Evolutionary conservation across 768 basidiomycete species (phyloP), one percentile per base, ranked within the genome.

Genomic region (Tylopilus subfusipes): DNA sequence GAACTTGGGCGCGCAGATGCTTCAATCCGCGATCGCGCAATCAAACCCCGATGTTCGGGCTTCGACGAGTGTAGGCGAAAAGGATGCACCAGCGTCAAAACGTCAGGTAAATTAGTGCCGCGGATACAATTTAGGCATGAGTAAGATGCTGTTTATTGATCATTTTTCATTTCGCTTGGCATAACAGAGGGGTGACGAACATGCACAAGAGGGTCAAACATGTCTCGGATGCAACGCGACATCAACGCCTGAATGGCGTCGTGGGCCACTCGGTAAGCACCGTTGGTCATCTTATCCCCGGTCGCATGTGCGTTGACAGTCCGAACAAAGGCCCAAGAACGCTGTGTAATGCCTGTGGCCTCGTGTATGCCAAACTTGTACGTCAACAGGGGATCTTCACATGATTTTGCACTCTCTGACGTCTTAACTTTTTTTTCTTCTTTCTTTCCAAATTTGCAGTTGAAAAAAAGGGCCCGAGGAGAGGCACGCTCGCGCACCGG

Each of bases 351-450:
- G 89, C 89, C 12, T 92, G 89, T 70, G 89, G 89, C 50, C 81
- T 92, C 59, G 89, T 92, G 55, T 92, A 90, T 69, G 90, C 89
- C 51, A 92, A 92, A 74, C 77, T 91, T 70, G 88, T 90, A 69
- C 67, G 84, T 78, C 61, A 71, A n/a, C 60, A 62, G 56, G 60
- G 50, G 63, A 53, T 57, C 53, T 61, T 59, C 50, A 53, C 57
- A 51, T 62, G 50, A 42, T 31, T 50, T 36, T 48, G 53, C 50
- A 42, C 50, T 53, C 39, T 57, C 62, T 72, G 59, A 72, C 52
- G 38, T 52, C 48, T 58, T 40, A 38, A 14, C 2, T 4, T 38
- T 19, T 38, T 19, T 36, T 18, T 54, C n/a, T 40, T 18, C 38
- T 36, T 45, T 54, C 54, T 42, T 61, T 48, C 48, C 50, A 50